Conservation (phyloP, 2,329 filamentous ascomycete species). For the Ascochyta pisi region DNA sequence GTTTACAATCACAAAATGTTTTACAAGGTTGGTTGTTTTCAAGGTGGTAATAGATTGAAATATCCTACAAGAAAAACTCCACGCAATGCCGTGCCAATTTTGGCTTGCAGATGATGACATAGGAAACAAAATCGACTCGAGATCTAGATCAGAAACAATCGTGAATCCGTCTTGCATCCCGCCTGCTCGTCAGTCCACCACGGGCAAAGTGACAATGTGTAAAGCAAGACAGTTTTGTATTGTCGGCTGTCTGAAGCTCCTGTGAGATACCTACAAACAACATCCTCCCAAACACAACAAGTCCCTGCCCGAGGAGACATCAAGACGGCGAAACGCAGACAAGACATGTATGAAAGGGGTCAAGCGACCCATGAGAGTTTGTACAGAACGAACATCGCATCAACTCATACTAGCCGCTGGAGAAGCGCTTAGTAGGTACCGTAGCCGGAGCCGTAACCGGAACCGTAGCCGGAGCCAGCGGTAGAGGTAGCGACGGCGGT, state of each 20-base stretch:
- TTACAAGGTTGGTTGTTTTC: neutral
- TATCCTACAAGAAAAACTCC: conserved; percentile 14
- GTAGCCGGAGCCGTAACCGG: conserved; percentile 27
- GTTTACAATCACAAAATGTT: neutral
- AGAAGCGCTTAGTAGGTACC: conserved; percentile 32
- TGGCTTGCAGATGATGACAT: conserved; percentile 8
- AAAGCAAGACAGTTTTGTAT: conserved; percentile 17
- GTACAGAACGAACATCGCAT: conserved; percentile 25
- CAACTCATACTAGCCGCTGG: conserved; percentile 24
- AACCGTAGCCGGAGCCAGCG: conserved; percentile 24
- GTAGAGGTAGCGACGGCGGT: conserved; percentile 21
- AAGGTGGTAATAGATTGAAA: conserved; percentile 3
- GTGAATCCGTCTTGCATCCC: conserved; percentile 6
- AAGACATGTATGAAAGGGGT: conserved; percentile 35
- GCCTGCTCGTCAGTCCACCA: conserved; percentile 9
- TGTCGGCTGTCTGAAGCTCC: conserved; percentile 17
- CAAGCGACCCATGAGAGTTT: conserved; percentile 30
- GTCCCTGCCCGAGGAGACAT: conserved; percentile 30
- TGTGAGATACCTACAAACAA: conserved; percentile 26
- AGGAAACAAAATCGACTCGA: conserved; percentile 15
- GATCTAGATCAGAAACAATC: conserved; percentile 12
- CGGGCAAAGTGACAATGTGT: conserved; percentile 4
- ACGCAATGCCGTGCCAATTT: conserved; percentile 4
- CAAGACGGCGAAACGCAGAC: conserved; percentile 29
- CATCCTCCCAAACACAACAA: conserved; percentile 21